Evolutionary conservation across 331 rosid species (phyloP).

Genomic region (Malus hybrid): DNA sequence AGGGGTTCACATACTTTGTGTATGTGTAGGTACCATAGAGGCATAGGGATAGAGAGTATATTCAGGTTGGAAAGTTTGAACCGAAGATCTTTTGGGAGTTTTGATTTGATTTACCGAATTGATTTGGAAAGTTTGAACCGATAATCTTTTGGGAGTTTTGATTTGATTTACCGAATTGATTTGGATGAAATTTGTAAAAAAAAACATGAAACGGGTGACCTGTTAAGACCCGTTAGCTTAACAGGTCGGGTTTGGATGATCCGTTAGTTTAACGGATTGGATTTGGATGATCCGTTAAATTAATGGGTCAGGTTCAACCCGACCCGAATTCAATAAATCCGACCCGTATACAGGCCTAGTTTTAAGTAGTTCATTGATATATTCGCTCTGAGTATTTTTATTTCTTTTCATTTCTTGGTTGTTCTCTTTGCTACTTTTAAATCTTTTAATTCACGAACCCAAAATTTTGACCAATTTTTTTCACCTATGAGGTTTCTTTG

Average conservation of each 20-base stretch:
- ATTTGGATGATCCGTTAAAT: too few species aligned
- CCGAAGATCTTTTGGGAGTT: background rate
- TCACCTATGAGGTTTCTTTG: background rate
- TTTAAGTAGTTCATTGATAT: background rate
- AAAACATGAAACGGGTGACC: too few species aligned
- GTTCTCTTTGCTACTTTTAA: background rate
- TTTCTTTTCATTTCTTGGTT: background rate
- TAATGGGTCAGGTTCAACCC: too few species aligned
- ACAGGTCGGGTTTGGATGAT: too few species aligned
- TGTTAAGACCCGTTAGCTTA: too few species aligned
- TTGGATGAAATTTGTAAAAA: too few species aligned
- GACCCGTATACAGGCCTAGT: too few species aligned
- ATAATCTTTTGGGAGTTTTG: too few species aligned
- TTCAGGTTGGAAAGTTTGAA: background rate
- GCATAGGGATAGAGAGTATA: background rate
- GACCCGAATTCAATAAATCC: too few species aligned
- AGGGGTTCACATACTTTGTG: background rate
- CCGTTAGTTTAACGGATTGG: too few species aligned
- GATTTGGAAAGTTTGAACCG: too few species aligned
- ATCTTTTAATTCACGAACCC: background rate
- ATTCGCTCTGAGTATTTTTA: background rate
- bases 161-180: too few species aligned
- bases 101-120: background rate
- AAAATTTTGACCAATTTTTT: background rate
- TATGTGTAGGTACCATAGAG: background rate